Conservation (phyloP, 805 yeast species). For the Spathaspora sp. region DNA sequence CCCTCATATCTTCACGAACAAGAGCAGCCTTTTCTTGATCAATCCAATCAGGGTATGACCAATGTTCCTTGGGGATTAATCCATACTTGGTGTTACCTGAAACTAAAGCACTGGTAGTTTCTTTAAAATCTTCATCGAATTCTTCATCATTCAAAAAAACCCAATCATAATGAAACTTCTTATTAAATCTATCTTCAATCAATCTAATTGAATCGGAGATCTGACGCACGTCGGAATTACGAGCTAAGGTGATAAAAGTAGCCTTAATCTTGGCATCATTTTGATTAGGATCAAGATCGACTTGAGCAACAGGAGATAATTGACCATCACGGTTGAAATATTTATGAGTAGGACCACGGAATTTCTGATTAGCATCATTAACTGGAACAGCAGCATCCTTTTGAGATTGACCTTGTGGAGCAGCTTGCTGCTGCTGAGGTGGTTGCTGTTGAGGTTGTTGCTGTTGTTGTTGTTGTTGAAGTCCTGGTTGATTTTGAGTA, state of each 20-base stretch:
- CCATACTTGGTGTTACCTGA: slow-evolving; percentile 80
- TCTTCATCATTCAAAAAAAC: slow-evolving; percentile 85
- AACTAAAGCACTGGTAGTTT: slow-evolving; percentile 58
- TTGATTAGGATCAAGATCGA: slow-evolving; percentile 4
- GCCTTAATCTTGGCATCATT: slow-evolving; percentile 50
- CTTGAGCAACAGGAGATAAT: slow-evolving; percentile 6
- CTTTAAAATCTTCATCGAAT: slow-evolving; percentile 76
- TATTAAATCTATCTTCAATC: slow-evolving; percentile 85
- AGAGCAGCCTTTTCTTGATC: slow-evolving; percentile 66
- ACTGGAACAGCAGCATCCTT: not conserved
- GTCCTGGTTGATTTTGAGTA: not conserved
- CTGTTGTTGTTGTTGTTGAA: not conserved
- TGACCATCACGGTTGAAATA: slow-evolving; percentile 4
- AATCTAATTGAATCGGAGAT: slow-evolving; percentile 64
- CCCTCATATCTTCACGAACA: slow-evolving; percentile 55
- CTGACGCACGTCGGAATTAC: slow-evolving; percentile 63
- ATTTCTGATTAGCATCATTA: not conserved
- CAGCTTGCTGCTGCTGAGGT: not conserved
- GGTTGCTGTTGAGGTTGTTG: not conserved
- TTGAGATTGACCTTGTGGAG: slow-evolving; percentile 1
- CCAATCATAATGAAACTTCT: slow-evolving; percentile 83
- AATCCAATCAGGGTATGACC: slow-evolving; percentile 83
- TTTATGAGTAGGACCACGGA: slow-evolving; percentile 8
- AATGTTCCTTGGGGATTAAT: slow-evolving; percentile 71
- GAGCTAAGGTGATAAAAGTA: slow-evolving; percentile 74